These are phyloP conservation scores for Flaveria floridana DNA, from an alignment of 140 eudicot genomes.

Conservation along the genomic window DNA sequence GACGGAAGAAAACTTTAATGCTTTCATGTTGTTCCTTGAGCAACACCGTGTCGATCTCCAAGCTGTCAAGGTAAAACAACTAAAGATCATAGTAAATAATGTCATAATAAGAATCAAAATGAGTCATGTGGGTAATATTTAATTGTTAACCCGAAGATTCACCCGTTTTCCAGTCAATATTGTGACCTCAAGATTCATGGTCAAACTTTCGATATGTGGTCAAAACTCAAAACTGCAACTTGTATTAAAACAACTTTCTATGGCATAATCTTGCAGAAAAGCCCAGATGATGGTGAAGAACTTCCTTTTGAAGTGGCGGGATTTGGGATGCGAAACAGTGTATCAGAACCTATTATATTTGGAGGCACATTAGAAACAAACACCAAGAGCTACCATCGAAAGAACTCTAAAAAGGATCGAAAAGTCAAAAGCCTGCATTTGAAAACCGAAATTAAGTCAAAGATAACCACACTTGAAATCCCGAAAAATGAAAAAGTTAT, in stretches of 20 bases:
- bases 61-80: slow-evolving; percentile 56
- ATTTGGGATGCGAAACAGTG: slow-evolving; percentile 46
- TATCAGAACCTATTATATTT: slow-evolving; percentile 44
- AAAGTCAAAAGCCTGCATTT: slow-evolving; percentile 28
- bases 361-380: slow-evolving; percentile 30
- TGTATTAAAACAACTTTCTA: background rate
- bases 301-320: slow-evolving; percentile 31
- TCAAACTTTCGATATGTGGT: background rate
- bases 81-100: background rate
- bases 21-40: slow-evolving; percentile 63
- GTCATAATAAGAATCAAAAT: background rate
- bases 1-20: slow-evolving; percentile 79
- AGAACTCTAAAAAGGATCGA: slow-evolving; percentile 36
- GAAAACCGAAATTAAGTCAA: slow-evolving; percentile 39
- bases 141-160: background rate
- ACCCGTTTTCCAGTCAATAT: background rate
- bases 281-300: slow-evolving; percentile 51
- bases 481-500: slow-evolving; percentile 49
- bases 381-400: slow-evolving; percentile 29
- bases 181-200: slow-evolving; percentile 12
- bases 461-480: slow-evolving; percentile 50
- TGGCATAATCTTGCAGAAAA: slow-evolving; percentile 46
- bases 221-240: background rate
- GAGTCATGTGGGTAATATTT: background rate
- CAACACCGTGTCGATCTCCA: slow-evolving; percentile 59